Base-by-base conservation (phyloP, 345 rosid genomes). In the Raphanus sativus region DNA sequence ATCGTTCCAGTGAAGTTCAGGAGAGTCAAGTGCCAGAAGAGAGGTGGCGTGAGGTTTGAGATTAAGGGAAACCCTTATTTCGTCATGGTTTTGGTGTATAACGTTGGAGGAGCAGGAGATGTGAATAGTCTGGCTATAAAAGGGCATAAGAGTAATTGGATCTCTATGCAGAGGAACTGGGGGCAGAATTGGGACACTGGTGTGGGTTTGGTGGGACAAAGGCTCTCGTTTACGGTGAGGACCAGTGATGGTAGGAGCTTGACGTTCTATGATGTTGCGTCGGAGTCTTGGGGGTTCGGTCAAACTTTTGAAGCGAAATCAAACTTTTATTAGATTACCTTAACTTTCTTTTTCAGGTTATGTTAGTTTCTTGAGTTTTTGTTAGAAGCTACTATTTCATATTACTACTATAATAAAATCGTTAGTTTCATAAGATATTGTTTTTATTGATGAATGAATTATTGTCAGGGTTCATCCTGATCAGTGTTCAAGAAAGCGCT, bases 51-150 rank as follows among this genome's bases (percentile, higher is more conserved):
- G 15, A 70, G 73, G 52, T 75, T 80, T 45, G 80, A 75, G 73
- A 9, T 80, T 2, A 80, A 70, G 48, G 80, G 83, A 0, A 80
- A 80, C 38, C 83, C 80, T 30, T 4, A 70, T 48, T 80, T 50
- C 45, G 59, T 75, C 1, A 40, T 80, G 79, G 80, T 80, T 30
- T 80, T 75, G 72, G 71, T 80, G 58, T 65, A 80, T 60, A 80
- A 80, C 65, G 89, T 88, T 52, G 94, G 89, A n/a, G 89, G 94
- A 0, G 87, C 82, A 33, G 90, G 94, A 45, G 86, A 85, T 45
- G 80, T 84, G 28, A 42, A 0, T 9, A 9, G 38, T 5, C 85
- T 88, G 10, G 74, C 60, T 5, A 75, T 89, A 2, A 83, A 54
- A 65, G 94, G 94, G 1, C 66, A 80, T 4, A n/a, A 15, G 0